Base-by-base conservation (phyloP, 2,329 filamentous ascomycete species). In the Dothistroma septosporum region DNA sequence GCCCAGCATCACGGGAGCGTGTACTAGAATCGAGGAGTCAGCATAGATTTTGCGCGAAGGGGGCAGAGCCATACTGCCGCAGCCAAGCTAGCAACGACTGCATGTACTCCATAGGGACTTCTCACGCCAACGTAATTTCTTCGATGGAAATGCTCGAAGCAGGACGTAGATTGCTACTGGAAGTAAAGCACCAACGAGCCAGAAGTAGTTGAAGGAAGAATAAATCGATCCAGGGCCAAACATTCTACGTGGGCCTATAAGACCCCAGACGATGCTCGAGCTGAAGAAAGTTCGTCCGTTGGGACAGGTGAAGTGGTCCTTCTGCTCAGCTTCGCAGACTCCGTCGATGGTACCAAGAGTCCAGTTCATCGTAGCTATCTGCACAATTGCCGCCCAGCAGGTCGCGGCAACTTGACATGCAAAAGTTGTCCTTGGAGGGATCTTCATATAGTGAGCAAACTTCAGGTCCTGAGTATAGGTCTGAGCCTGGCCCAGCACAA, bases 241-340 rank as follows among this genome's bases (percentile, higher is more conserved):
- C 79, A 95, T 94, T 68, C 92, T 87, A 58, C 81, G 77, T 0
- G 91, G 91, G 0, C 91, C 91, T 12, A 95, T 67, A 7, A 95
- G 89, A 50, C 91, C 91, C 91, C 91, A 96, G 3, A 95, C 83
- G 59, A 96, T 92, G 58, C 87, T 91, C 56, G 91, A 91, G 75
- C 94, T 94, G 80, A 95, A 96, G 75, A 95, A 91, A 0, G 95
- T 91, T 14, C 90, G 84, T 0, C 91, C 91, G 59, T 94, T 89
- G 16, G 91, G 91, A 67, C 91, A 96, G 16, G 89, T 92, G 77
- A 95, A 95, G 11, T 90, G 90, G 69, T 92, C 92, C 72, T 92
- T 83, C n/a, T 91, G 91, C 53, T 88, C 76, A 0, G 88, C 79
- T 0, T 90, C 93, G 77, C 91, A 96, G 56, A 95, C 86, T 1